A percentile compares a stretch with the other conserved stretches of the same genome.
These are phyloP conservation scores for Claviceps fusiformis DNA, from an alignment of 2,329 filamentous ascomycete species.

Conservation along the genomic window DNA sequence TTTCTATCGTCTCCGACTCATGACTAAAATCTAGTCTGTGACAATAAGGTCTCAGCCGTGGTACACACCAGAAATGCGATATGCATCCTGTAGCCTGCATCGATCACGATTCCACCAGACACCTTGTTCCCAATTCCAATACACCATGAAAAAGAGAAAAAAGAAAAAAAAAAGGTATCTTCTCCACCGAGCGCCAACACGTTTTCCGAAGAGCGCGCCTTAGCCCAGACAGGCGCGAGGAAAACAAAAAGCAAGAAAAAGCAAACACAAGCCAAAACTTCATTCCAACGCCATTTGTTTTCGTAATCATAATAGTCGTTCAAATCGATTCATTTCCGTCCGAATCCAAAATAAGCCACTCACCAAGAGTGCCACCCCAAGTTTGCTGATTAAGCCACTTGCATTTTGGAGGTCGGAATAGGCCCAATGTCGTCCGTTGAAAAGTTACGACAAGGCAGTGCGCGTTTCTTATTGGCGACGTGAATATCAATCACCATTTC, in stretches of 20 bases:
- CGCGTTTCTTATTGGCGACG: constrained; percentile 23
- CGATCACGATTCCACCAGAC: no score
- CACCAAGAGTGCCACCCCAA: no score
- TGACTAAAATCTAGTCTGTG: neutral
- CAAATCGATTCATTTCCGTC: constrained; percentile 8
- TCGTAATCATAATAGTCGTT: constrained; percentile 14
- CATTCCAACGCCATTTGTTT: constrained; percentile 11
- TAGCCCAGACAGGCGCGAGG: constrained; percentile 1
- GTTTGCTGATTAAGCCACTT: constrained; percentile 2
- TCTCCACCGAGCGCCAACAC: neutral
- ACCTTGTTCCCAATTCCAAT: neutral
- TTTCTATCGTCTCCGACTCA: neutral
- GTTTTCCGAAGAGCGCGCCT: neutral
- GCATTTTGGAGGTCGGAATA: constrained; percentile 18
- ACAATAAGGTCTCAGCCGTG: neutral
- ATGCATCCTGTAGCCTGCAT: constrained; percentile 6
- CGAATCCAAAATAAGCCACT: constrained; percentile 9
- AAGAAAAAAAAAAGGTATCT: neutral
- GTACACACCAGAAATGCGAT: constrained; percentile 2
- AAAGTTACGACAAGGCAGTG: constrained; percentile 13
- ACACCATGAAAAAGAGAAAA: neutral
- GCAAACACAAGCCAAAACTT: constrained; percentile 6
- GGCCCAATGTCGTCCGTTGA: constrained; percentile 25
- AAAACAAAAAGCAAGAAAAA: neutral
- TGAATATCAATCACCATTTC: constrained; percentile 39